Percentiles rank a stretch among this genome's conserved stretches.
These are phyloP conservation scores for Cetraspora pellucida DNA, from an alignment of 192 early-diverging fungal species.

Conservation along the genomic window DNA sequence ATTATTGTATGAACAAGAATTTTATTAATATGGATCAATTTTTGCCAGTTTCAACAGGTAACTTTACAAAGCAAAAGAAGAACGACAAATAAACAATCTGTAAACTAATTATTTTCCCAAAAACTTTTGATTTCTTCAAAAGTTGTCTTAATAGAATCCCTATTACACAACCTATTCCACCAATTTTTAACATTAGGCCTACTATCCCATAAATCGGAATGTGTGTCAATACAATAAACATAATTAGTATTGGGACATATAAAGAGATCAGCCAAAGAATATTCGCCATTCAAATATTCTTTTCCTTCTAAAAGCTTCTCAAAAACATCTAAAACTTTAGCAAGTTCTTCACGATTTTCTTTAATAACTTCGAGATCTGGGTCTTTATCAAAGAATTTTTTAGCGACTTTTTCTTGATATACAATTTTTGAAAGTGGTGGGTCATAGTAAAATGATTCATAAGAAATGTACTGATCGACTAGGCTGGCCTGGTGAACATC, in stretches of 20 bases:
- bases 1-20: no score
- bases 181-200: conserved; percentile 36
- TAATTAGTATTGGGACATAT: conserved; percentile 20
- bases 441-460: conserved; percentile 25
- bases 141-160: no score
- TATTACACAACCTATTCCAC: conserved; percentile 14
- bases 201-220: conserved; percentile 13
- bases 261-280: conserved; percentile 30
- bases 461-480: conserved; percentile 42
- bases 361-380: conserved; percentile 13
- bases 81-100: no score
- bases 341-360: background rate
- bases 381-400: background rate
- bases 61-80: no score
- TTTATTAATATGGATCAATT: no score
- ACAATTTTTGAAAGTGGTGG: background rate
- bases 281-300: conserved; percentile 33
- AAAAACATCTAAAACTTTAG: conserved; percentile 23
- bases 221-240: background rate
- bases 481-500: conserved; percentile 35
- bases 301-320: conserved; percentile 36
- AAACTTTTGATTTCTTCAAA: no score
- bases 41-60: no score
- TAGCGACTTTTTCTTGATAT: background rate
- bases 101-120: no score